Percentiles rank a stretch among this genome's conserved stretches.
phyloP scores from a whole-genome alignment of 148 eudicot genomes.

The Bassia scoparia region DNA sequence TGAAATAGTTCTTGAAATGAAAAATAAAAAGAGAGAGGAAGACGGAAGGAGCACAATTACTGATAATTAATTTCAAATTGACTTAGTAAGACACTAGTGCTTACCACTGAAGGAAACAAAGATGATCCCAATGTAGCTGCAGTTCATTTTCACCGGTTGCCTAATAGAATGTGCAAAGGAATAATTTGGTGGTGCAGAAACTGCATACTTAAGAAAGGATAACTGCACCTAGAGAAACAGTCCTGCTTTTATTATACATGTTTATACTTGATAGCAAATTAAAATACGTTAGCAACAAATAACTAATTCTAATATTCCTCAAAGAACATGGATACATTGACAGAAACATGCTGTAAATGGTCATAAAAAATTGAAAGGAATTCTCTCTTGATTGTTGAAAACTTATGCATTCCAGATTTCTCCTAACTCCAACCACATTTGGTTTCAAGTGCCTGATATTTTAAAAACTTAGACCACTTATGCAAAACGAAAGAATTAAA shows the following conservation, averaged over 20 bases:
- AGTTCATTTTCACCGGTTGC: constrained; percentile 57
- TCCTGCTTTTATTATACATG: constrained; percentile 43
- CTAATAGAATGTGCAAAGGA: constrained; percentile 75
- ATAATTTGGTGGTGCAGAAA: constrained; percentile 73
- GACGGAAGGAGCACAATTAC: no score
- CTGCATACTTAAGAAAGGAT: constrained; percentile 82
- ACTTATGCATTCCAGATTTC: constrained; percentile 85
- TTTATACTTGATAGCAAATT: background rate
- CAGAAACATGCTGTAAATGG: constrained; percentile 65
- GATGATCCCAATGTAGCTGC: background rate
- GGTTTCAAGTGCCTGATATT: constrained; percentile 68
- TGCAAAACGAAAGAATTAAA: constrained; percentile 5
- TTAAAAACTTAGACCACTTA: constrained; percentile 20
- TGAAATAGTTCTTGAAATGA: no score
- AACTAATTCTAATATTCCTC: constrained; percentile 1
- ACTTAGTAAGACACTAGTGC: no score
- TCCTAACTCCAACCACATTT: constrained; percentile 76
- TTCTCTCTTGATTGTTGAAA: constrained; percentile 65
- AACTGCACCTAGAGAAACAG: constrained; percentile 85
- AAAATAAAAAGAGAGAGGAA: no score
- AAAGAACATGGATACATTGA: constrained; percentile 38
- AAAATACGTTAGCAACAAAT: background rate
- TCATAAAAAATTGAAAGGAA: constrained; percentile 74
- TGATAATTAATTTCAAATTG: no score
- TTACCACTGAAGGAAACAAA: background rate